Conservation (phyloP, 2,329 filamentous ascomycete genomes). For the Fusarium tuaranense region DNA sequence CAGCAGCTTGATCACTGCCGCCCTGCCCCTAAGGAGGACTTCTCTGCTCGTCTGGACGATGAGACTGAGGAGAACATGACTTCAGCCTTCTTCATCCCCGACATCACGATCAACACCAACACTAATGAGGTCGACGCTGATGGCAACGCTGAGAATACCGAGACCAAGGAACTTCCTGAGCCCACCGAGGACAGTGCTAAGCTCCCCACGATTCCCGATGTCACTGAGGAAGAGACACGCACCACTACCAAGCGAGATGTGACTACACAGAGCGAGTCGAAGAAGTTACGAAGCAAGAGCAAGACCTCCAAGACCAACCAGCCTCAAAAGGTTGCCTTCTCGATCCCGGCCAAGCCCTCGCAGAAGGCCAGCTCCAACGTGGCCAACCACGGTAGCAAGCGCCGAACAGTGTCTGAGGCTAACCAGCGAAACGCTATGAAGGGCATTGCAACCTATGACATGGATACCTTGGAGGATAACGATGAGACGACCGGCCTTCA, state of each 20-base stretch:
- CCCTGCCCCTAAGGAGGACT: slow-evolving; percentile 52
- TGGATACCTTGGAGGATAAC: slow-evolving; percentile 46
- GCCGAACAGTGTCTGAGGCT: slow-evolving; percentile 46
- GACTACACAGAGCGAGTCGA: slow-evolving; percentile 45
- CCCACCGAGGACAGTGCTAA: slow-evolving; percentile 49
- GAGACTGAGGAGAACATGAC: slow-evolving; percentile 66
- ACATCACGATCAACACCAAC: slow-evolving; percentile 65
- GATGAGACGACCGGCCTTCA: slow-evolving; percentile 52
- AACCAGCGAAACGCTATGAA: slow-evolving; percentile 38
- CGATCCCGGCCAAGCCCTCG: slow-evolving; percentile 52
- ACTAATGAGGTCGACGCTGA: slow-evolving; percentile 28
- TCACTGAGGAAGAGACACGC: slow-evolving; percentile 45
- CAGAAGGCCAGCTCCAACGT: slow-evolving; percentile 47
- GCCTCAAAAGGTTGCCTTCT: slow-evolving; percentile 56
- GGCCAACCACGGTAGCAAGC: slow-evolving; percentile 58
- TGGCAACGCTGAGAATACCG: slow-evolving; percentile 49
- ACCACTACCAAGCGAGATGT: slow-evolving; percentile 46
- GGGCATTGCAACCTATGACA: slow-evolving; percentile 34
- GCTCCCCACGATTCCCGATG: slow-evolving; percentile 41
- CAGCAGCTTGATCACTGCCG: slow-evolving; percentile 58
- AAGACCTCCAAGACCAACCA: slow-evolving; percentile 44
- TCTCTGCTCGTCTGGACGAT: slow-evolving; percentile 50
- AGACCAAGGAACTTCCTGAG: slow-evolving; percentile 48
- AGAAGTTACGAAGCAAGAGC: slow-evolving; percentile 44
- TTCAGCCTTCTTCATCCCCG: slow-evolving; percentile 68